A percentile compares a stretch with the other conserved stretches of the same genome.
Conservation (phyloP, 129 eudicot species). For the Centaurea solstitialis region DNA sequence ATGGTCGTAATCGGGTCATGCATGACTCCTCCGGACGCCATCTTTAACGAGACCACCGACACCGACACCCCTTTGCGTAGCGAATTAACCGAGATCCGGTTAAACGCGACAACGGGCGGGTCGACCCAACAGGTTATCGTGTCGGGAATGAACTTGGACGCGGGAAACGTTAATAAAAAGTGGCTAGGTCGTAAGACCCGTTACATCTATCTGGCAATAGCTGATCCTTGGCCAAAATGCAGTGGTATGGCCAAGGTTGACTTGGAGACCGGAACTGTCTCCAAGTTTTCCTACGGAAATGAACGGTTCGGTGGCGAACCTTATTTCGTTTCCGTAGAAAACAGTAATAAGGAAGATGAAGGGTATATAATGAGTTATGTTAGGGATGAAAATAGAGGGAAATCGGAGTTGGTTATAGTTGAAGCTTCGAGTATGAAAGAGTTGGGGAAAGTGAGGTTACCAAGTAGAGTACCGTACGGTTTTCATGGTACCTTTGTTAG, state of each 20-base stretch:
- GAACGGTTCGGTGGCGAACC: slow-evolving; percentile 70
- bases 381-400: slow-evolving; percentile 52
- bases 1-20: slow-evolving; percentile 64
- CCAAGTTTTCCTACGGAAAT: slow-evolving; percentile 44
- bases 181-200: slow-evolving; percentile 52
- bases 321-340: slow-evolving; percentile 45
- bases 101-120: slow-evolving; percentile 43
- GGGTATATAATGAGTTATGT: slow-evolving; percentile 66
- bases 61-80: slow-evolving; percentile 22
- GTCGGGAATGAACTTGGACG: slow-evolving; percentile 60
- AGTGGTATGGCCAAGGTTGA: slow-evolving; percentile 78
- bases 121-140: slow-evolving; percentile 44
- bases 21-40: slow-evolving; percentile 67
- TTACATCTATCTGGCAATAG: slow-evolving; percentile 62
- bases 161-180: slow-evolving; percentile 51
- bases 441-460: slow-evolving; percentile 47
- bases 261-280: slow-evolving; percentile 44
- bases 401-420: slow-evolving; percentile 54
- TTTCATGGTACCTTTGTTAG: slow-evolving; percentile 84
- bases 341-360: slow-evolving; percentile 49
- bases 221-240: slow-evolving; percentile 85
- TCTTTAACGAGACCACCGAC: slow-evolving; percentile 35
- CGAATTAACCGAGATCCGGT: slow-evolving; percentile 48
- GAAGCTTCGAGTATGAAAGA: slow-evolving; percentile 57
- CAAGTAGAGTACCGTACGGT: slow-evolving; percentile 75